These are phyloP conservation scores for Alternaria dauci DNA, from an alignment of 2,329 filamentous ascomycete species.

Conservation along the genomic window DNA sequence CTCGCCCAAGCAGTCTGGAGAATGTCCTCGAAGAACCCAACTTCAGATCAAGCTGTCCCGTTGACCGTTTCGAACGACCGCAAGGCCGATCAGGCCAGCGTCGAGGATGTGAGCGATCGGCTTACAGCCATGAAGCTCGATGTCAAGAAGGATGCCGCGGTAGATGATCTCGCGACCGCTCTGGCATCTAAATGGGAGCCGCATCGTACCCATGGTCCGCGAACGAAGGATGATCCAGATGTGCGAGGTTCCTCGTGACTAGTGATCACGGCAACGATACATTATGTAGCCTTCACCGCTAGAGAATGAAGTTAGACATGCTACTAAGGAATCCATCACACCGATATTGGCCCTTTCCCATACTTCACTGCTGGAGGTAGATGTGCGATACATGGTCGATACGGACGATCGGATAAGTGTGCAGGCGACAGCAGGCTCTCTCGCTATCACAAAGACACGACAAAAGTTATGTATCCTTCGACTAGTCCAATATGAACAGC, in stretches of 20 bases:
- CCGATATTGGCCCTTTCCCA: too few species aligned
- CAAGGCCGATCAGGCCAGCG: not conserved
- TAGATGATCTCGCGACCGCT: not conserved
- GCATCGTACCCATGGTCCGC: not conserved
- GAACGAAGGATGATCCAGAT: not conserved
- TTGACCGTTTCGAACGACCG: not conserved
- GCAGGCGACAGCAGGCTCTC: not conserved
- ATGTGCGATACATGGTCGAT: too few species aligned
- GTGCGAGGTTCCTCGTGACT: not conserved
- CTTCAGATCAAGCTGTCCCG: not conserved
- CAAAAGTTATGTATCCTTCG: rapidly evolving
- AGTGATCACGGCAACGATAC: not conserved
- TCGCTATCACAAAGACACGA: rapidly evolving
- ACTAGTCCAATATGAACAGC: not conserved
- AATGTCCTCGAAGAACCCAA: not conserved
- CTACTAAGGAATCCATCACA: too few species aligned
- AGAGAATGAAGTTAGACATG: not conserved
- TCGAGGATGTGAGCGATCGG: not conserved
- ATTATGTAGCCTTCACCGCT: not conserved
- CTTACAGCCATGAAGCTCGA: not conserved
- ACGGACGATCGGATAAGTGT: not conserved
- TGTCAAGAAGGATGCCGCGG: not conserved
- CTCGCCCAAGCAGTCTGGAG: not conserved
- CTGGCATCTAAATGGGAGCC: not conserved
- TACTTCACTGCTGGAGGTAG: not conserved